These are phyloP conservation scores for Rhodotorula sp. DNA, from an alignment of 1,284 basidiomycete species.

Conservation along the genomic window DNA sequence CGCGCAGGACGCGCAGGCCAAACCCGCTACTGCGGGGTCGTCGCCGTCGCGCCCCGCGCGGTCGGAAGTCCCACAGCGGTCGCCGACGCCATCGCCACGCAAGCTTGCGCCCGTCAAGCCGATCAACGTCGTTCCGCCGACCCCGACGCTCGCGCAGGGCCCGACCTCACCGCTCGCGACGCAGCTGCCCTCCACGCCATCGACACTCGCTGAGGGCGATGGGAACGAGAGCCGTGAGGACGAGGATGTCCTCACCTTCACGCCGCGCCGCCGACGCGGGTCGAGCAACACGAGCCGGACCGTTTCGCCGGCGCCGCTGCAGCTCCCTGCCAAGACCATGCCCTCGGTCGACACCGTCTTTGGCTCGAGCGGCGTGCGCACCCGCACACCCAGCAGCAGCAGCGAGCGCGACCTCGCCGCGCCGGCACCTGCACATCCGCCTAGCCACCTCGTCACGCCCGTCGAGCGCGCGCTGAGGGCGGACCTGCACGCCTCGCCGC, in stretches of 20 bases:
- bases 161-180: background rate
- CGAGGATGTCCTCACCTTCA: conserved; percentile 48
- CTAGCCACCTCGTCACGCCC: conserved; percentile 20
- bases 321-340: background rate
- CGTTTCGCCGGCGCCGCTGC: conserved; percentile 12
- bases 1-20: background rate
- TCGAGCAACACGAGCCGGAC: conserved; percentile 29
- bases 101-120: background rate
- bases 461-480: conserved; percentile 23
- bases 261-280: conserved; percentile 37
- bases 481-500: conserved; percentile 3
- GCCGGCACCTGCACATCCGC: background rate
- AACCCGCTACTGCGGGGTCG: background rate
- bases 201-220: background rate
- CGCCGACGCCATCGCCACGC: background rate
- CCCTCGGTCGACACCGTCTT: background rate
- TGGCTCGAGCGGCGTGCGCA: too few species aligned
- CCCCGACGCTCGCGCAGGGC: background rate
- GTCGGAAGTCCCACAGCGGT: background rate
- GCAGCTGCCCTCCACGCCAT: background rate
- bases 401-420: background rate
- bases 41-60: background rate
- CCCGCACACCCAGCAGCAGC: background rate
- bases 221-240: conserved; percentile 12
- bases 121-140: conserved; percentile 11